A percentile compares a stretch with the other conserved stretches of the same genome.
phyloP scores from a whole-genome alignment of 257 asterid species.

The Misopates orontium region DNA sequence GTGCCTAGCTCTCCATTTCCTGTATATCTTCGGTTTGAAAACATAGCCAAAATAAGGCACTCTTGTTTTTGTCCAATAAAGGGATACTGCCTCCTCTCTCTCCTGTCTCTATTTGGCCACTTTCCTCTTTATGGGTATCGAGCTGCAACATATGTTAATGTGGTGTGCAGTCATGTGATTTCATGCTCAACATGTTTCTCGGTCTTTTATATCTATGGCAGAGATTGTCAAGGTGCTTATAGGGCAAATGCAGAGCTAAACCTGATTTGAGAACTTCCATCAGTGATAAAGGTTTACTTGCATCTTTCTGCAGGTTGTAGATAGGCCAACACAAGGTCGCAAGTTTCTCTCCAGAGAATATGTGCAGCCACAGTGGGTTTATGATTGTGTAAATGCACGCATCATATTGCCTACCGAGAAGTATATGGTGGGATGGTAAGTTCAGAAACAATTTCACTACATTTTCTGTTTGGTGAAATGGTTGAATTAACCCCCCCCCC shows the following conservation, averaged over 20 bases:
- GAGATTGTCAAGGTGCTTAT: background rate
- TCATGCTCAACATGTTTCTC: no score
- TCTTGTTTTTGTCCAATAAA: no score
- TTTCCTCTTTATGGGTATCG: no score
- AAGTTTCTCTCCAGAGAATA: constrained; percentile 83
- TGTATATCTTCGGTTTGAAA: no score
- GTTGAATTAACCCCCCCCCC: no score
- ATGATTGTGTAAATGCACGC: constrained; percentile 85
- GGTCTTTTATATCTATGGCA: no score
- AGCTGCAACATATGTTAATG: no score
- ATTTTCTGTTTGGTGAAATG: constrained; percentile 15
- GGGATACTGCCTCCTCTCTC: no score
- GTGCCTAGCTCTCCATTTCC: no score
- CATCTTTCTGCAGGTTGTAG: constrained; percentile 67
- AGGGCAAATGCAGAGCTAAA: background rate
- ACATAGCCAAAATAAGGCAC: no score
- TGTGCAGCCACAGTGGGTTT: constrained; percentile 97
- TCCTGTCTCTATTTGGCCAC: no score
- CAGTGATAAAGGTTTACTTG: constrained; percentile 7
- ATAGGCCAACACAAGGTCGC: constrained; percentile 82
- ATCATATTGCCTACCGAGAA: constrained; percentile 77
- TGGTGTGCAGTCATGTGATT: no score
- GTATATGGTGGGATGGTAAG: constrained; percentile 79
- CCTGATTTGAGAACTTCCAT: constrained; percentile 3
- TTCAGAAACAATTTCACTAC: constrained; percentile 6